A percentile compares a stretch with the other conserved stretches of the same genome.
Evolutionary conservation across 1,284 basidiomycete genomes (phyloP).

Genomic region (Thelephora terrestris): DNA sequence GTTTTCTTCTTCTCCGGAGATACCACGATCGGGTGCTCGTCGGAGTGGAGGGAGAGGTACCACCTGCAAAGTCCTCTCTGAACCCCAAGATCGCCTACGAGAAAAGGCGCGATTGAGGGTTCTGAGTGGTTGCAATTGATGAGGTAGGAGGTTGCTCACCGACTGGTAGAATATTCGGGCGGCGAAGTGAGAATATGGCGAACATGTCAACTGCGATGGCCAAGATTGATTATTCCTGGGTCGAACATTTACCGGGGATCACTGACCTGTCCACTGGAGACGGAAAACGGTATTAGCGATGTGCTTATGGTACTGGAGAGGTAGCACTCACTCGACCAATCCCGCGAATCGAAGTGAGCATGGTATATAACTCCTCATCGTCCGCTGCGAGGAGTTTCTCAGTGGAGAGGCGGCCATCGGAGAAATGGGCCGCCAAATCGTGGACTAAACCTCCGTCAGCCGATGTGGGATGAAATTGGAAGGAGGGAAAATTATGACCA

Average conservation of each 20-base stretch:
- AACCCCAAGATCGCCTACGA: conserved; percentile 68
- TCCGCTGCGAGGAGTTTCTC: conserved; percentile 57
- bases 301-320: not conserved
- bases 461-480: not conserved
- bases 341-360: conserved; percentile 71
- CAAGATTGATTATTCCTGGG: not conserved
- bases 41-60: conserved; percentile 59
- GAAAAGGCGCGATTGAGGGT: not conserved
- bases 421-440: conserved; percentile 69
- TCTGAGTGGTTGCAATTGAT: not conserved
- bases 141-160: conserved; percentile 28
- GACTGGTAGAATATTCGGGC: conserved; percentile 75
- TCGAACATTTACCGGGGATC: conserved; percentile 1
- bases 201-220: conserved; percentile 74
- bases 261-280: conserved; percentile 28
- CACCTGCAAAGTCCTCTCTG: conserved; percentile 72
- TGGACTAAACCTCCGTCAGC: conserved; percentile 38
- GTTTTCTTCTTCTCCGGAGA: conserved; percentile 41
- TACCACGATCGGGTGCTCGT: conserved; percentile 35
- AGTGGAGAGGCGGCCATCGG: conserved; percentile 67
- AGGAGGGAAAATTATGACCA: conserved; percentile 31
- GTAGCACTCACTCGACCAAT: conserved; percentile 55
- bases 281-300: not conserved
- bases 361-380: conserved; percentile 66
- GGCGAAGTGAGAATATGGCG: conserved; percentile 75